phyloP scores from a whole-genome alignment of 2,329 filamentous ascomycete species.

The Trichoderma arundinaceum region DNA sequence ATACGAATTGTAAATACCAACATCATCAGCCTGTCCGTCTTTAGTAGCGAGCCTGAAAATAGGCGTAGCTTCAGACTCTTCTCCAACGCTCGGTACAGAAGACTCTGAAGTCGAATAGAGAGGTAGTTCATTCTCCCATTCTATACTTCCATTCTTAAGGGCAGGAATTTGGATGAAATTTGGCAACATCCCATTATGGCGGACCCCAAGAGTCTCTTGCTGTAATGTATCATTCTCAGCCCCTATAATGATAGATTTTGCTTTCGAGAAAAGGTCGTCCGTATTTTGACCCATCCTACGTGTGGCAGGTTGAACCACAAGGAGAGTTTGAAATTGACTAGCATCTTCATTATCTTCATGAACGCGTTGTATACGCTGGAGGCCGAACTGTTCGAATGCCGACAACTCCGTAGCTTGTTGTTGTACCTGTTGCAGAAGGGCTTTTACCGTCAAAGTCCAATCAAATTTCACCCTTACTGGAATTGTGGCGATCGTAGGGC shows the following conservation, averaged over 20 bases:
- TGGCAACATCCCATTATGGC: too few species aligned
- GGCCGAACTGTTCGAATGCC: slow-evolving; percentile 40
- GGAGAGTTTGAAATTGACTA: slow-evolving; percentile 34
- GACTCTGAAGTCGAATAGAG: too few species aligned
- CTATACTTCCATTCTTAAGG: too few species aligned
- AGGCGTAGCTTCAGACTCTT: neutral
- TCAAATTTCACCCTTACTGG: slow-evolving; percentile 30
- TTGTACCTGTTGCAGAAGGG: slow-evolving; percentile 35
- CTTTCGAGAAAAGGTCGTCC: neutral
- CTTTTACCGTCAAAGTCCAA: slow-evolving; percentile 24
- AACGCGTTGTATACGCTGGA: slow-evolving; percentile 40
- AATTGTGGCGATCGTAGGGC: slow-evolving; percentile 31
- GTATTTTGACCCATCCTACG: neutral
- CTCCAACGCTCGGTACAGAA: too few species aligned
- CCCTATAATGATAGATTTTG: neutral
- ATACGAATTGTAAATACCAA: slow-evolving; percentile 5
- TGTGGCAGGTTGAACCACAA: slow-evolving; percentile 23
- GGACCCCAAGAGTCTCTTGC: too few species aligned
- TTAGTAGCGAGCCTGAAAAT: slow-evolving; percentile 7
- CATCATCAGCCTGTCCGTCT: slow-evolving; percentile 21
- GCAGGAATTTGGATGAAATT: too few species aligned
- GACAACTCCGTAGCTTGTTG: slow-evolving; percentile 37
- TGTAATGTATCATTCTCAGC: too few species aligned
- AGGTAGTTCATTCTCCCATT: too few species aligned
- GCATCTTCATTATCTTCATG: slow-evolving; percentile 30